Conservation (phyloP, 2,329 filamentous ascomycete species). For the Talaromyces sp. region DNA sequence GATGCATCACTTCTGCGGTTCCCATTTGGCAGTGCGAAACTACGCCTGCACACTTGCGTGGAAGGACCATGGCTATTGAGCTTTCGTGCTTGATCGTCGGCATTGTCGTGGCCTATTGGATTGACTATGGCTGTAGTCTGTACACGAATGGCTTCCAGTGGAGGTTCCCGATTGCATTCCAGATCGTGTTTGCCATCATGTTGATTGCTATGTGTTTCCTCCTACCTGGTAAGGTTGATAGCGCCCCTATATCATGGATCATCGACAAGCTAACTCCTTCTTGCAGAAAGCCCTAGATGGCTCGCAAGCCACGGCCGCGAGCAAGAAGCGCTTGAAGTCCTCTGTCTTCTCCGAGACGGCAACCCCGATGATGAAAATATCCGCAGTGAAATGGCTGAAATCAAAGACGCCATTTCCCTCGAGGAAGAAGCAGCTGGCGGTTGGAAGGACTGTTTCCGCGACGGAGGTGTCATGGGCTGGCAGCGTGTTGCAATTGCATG, state of each 20-base stretch:
- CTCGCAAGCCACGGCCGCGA: constrained; percentile 55
- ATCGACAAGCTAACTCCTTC: background rate
- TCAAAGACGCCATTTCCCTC: constrained; percentile 50
- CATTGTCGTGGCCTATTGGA: constrained; percentile 50
- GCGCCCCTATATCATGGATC: background rate
- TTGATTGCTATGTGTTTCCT: constrained; percentile 49
- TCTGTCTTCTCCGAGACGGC: constrained; percentile 48
- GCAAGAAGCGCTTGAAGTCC: constrained; percentile 48
- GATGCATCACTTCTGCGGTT: constrained; percentile 52
- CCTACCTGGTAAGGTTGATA: constrained; percentile 41
- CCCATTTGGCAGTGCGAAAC: constrained; percentile 53
- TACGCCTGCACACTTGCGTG: constrained; percentile 49
- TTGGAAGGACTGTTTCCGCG: constrained; percentile 54
- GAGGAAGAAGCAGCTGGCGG: constrained; percentile 48
- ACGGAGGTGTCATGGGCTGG: constrained; percentile 48
- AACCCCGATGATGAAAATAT: constrained; percentile 45
- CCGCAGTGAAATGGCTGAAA: constrained; percentile 48
- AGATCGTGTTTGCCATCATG: constrained; percentile 54
- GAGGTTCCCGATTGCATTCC: constrained; percentile 57
- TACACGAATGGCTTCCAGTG: constrained; percentile 47
- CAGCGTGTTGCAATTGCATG: constrained; percentile 57
- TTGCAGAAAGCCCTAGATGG: constrained; percentile 53
- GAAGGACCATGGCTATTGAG: constrained; percentile 53
- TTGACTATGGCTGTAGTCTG: constrained; percentile 52
- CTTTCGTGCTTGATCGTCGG: constrained; percentile 51